Base-by-base conservation (phyloP, 768 basidiomycete genomes). In the Boletus rubroflammeus region DNA sequence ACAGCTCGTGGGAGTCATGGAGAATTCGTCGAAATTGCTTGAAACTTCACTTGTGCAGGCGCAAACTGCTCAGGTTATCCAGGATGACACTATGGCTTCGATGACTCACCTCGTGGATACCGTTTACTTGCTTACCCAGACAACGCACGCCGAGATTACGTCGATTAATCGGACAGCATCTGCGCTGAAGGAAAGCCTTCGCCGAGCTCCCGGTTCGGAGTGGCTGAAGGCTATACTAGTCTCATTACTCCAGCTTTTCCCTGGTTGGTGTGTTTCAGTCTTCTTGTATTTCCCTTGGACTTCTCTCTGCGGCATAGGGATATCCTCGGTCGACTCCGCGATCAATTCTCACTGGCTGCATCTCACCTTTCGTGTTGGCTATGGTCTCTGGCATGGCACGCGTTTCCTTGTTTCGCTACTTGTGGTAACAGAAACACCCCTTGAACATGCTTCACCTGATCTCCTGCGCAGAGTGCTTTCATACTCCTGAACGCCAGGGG, bases 161-260 rank as follows among this genome's bases (percentile, higher is more conserved):
- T 74, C 72, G 53, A 76, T 85, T 50, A 81, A 78, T 45, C 72
- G 64, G 19, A 78, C 82, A 21, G 72, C 76, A 3, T 58, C 56
- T 42, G 56, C 58, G 3, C 53, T 72, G 25, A 70, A 60, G 34
- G 61, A 67, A 36, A 56, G 54, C 28, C 66, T 79, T 40, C 56
- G 50, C 45, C 61, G 51, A 41, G 55, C 51, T 15, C 47, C 56
- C 5, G 19, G 51, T 48, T 50, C 50, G 25, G 60, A 66, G 25
- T 68, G 68, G 68, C n/a, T 57, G 13, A 66, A 54, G 44, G 57
- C 55, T 38, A 41, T 56, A 23, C 36, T 62, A 4, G 25, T 54
- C 21, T 53, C 60, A 3, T 41, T 58, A 8, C 28, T 65, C n/a
- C 55, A 52, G 26, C 42, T 55, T n/a, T 56, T 58, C 41, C 67